Base-by-base conservation (phyloP, 768 basidiomycete genomes). In the Austroboletus festivus region DNA sequence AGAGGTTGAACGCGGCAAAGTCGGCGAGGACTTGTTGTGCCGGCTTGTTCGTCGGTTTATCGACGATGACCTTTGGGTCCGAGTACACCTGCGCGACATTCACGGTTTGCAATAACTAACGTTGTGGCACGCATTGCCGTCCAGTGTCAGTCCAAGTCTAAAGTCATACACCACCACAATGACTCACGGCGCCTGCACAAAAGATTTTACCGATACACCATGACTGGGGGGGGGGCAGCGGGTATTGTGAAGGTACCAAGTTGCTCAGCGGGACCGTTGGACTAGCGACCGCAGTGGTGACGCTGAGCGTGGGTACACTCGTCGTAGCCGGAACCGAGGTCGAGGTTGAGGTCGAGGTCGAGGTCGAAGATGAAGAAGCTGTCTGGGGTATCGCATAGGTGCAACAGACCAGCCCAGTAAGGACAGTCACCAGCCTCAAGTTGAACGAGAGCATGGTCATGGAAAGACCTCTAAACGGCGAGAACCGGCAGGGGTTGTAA, bases 21-120 rank as follows among this genome's bases (percentile, higher is more conserved):
- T 86, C 86, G 1, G 77, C 65, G 41, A 93, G 71, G 13, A 93
- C 90, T 44, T 74, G 71, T 56, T 82, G 80, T 1, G 84, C 61
- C 0, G 76, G 66, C 56, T 83, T 81, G 60, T 72, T 76, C 1
- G 93, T 95, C 3, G 93, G 93, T 75, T 93, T 73, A 74, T 95
- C 93, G 8, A 88, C 87, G 64, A 95, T 84, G 0, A 89, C 93
- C 70, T 96, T 95, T 39, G 84, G 82, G 66, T 96, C 93, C 0
- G 76, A 63, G 61, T 77, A 96, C 22, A 87, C 69, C 35, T 76
- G 64, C 0, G 92, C 90, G 51, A 95, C 57, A 63, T 92, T 86
- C 51, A 94, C 83, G 1, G 89, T 86, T 78, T 95, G 92, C 21
- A 96, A 73, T 9, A 92, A 60, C 89, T 91, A 16, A 12, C n/a